A percentile compares a stretch with the other conserved stretches of the same genome.
Conservation (phyloP, 148 eudicot species). For the Spergularia marina region DNA sequence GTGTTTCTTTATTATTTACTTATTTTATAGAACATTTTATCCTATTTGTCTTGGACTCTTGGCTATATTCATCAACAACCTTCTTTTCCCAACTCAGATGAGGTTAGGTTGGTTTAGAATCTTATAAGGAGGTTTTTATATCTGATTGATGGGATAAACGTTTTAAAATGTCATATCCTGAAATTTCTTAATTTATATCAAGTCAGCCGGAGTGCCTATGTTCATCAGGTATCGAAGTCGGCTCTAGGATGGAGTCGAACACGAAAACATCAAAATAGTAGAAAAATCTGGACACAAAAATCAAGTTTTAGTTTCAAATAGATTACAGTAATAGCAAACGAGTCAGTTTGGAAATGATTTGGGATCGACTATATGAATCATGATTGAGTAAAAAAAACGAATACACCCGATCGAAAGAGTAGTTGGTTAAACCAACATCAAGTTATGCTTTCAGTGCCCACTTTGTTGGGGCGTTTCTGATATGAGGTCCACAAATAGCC, state of each 20-base stretch:
- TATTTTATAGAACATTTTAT: constrained; percentile 6
- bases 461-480: background rate
- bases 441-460: background rate
- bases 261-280: background rate
- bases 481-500: background rate
- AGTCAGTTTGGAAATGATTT: background rate
- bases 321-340: background rate
- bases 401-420: no score
- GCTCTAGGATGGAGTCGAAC: background rate
- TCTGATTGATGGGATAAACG: background rate
- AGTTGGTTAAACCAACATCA: background rate
- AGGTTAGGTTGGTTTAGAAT: background rate
- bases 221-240: no score
- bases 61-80: constrained; percentile 1
- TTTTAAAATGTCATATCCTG: constrained; percentile 5
- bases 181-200: background rate
- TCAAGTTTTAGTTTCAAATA: background rate
- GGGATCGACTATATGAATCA: background rate
- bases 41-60: background rate
- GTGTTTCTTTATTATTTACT: background rate
- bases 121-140: background rate
- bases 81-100: background rate
- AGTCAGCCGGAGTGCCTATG: no score
- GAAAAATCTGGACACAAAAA: background rate
- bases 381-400: background rate